Evolutionary conservation across 768 basidiomycete species (phyloP), one percentile per base, ranked within the genome.

Genomic region (Brasilioporus rufonigricans): DNA sequence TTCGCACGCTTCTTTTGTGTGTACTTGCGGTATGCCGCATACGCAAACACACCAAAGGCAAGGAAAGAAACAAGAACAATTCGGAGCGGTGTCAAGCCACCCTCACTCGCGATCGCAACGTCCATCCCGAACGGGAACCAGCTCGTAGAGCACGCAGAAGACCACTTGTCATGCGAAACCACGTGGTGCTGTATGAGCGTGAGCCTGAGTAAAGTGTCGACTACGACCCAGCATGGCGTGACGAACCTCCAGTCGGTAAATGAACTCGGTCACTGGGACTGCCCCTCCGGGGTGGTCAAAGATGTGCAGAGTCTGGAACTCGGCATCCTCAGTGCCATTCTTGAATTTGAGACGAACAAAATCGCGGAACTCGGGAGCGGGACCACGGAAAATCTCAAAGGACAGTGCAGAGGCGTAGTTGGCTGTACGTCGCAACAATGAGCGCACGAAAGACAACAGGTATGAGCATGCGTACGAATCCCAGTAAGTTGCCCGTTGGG

Each of bases 311-410:
- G 83, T 83, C 50, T 78, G 68, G 76, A 87, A 88, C 59, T 74
- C 74, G 44, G 71, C 73, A 39, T 75, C 61, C 16, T 63, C 44
- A 19, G 90, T 89, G 31, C 89, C 88, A 67, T 91, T 91, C 79
- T 83, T 86, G 81, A 90, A 90, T 71, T 81, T 85, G 80, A 91
- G 77, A 57, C 89, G 85, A 60, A 92, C 76, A 76, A 90, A 90
- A 73, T 90, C 87, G 44, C 87, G 84, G 63, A 81, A 74, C 57
- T 89, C 87, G 13, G 87, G 87, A n/a, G 84, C 83, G 49, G 82
- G 80, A 19, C 86, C 85, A 40, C 85, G 83, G 65, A 87, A 81
- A 58, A 91, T 77, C 73, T 91, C 90, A 48, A 91, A 84, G 36
- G 81, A 83, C 53, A 90, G 69, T 26, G 88, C 87, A 32, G 87